Evolutionary conservation across 2,329 filamentous ascomycete species (phyloP), one percentile per base, ranked within the genome.

Genomic region (Mollisiaceae sp.): DNA sequence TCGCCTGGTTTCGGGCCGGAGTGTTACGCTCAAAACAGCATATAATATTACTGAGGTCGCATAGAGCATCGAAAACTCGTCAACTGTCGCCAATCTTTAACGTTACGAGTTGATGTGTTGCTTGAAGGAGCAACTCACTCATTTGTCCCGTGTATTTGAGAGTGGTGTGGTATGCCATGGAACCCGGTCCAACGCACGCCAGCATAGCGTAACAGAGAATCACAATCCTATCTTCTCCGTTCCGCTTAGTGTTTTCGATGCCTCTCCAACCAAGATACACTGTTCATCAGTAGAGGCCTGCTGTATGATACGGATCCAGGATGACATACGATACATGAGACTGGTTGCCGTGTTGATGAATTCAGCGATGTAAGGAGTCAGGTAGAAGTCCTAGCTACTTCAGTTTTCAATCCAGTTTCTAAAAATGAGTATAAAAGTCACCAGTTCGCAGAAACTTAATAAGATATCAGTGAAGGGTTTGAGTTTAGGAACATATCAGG

Each of bases 321-420:
- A 32, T n/a, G 38, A 54, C 72, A 35, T 76, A 83, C 81, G 76
- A 68, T 83, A 84, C 11, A 77, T 76, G 0, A 82, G 61, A 65
- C 83, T 85, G 8, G 81, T 83, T 55, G 84, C 65, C 1, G 82
- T 80, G 67, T 84, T 85, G 64, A 84, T 75, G 64, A 85, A 83
- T 67, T 85, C 82, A 45, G 79, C 83, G 56, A 84, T 74, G 71
- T 84, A 84, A 1, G 73, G 70, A 2, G 81, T 82, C 45, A 85
- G 73, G 59, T 77, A 80, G 69, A 82, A 86, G 71, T 87, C 84
- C 75, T 87, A 24, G 18, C 8, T 22, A 27, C 5, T 8, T 54
- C 50, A 54, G 50, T 8, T 18, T 59, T 36, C 60, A 55, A n/a
- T 56, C 18, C 18, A 6, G 22, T 11, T 11, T 11, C 32, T 15